Conservation (phyloP, 306 rosid species). For the Mimosa pudica region DNA sequence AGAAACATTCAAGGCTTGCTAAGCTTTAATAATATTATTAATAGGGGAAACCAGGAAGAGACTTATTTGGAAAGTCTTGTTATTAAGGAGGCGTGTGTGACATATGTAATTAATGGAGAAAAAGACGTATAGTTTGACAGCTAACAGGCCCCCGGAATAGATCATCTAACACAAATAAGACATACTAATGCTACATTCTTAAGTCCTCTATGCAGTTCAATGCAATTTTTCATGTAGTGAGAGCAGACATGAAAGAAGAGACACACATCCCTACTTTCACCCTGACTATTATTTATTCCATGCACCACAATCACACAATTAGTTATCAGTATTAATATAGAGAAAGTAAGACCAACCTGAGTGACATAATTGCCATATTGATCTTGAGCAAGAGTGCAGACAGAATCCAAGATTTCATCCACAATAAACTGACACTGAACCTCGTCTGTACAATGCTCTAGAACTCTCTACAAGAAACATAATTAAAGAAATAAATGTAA, state of each 20-base stretch:
- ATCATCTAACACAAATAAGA: neutral
- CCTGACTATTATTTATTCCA: neutral
- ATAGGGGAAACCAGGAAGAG: neutral
- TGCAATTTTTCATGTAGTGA: neutral
- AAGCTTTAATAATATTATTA: too few species aligned
- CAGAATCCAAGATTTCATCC: conserved; percentile 67
- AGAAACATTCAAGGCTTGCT: neutral
- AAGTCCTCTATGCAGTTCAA: neutral
- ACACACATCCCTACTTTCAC: neutral
- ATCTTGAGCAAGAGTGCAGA: conserved; percentile 58
- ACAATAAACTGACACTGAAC: conserved; percentile 62
- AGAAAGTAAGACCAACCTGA: conserved; percentile 48
- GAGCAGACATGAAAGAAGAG: neutral
- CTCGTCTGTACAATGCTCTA: conserved; percentile 60
- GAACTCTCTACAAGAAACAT: conserved; percentile 56
- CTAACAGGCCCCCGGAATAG: too few species aligned
- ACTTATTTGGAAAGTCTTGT: neutral
- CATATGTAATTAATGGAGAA: neutral
- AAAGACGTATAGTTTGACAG: too few species aligned
- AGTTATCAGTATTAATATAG: neutral
- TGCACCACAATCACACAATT: neutral
- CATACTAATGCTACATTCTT: neutral
- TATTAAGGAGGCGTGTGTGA: neutral
- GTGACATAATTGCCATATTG: conserved; percentile 73
- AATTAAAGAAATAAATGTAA: conserved; percentile 14